Evolutionary conservation across 495 filamentous ascomycete species (phyloP), one percentile per base, ranked within the genome.

Genomic region (Rhypophila decipiens): DNA sequence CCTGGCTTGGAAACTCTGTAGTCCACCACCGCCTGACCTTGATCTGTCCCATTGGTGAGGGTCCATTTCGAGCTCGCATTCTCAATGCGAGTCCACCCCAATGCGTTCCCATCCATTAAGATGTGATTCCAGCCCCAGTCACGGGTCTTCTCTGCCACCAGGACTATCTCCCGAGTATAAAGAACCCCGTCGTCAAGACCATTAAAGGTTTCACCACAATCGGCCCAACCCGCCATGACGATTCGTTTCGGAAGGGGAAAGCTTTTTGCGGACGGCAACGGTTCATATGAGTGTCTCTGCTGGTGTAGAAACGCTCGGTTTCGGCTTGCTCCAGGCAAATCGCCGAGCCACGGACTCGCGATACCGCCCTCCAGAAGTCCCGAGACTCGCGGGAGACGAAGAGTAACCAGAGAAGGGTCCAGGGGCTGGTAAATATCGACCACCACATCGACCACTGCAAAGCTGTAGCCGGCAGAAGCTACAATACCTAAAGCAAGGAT

Each of bases 311-410:
- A 48, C 9, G 36, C 22, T 9, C 18, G 46, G 19, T 7, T 48
- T 2, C 17, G 27, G 22, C 29, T 20, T 19, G 1, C 7, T n/a
- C 8, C 20, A 35, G 46, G 46, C 7, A n/a, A 9, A 38, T 49
- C 47, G 12, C 39, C 17, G 3, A 49, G 39, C 47, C 47, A 49
- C 13, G 47, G 27, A 15, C 47, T 49, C 23, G 47, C 17, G 7
- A 31, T 31, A 0, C 47, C 38, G 20, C 24, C 29, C 3, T 20
- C 18, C 12, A 49, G 18, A 1, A 42, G 13, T 17, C 27, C 39
- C 0, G 36, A 13, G 1, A 34, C 12, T 11, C 24, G 29, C 4
- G 47, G 47, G 1, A 43, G 3, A 13, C 13, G 19, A 11, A 49
- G 39, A 3, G 7, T 13, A 1, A 49, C 13, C 2, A 9, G 8